Conservation (phyloP, 805 yeast genomes). For the Suhomyces prunicola region DNA sequence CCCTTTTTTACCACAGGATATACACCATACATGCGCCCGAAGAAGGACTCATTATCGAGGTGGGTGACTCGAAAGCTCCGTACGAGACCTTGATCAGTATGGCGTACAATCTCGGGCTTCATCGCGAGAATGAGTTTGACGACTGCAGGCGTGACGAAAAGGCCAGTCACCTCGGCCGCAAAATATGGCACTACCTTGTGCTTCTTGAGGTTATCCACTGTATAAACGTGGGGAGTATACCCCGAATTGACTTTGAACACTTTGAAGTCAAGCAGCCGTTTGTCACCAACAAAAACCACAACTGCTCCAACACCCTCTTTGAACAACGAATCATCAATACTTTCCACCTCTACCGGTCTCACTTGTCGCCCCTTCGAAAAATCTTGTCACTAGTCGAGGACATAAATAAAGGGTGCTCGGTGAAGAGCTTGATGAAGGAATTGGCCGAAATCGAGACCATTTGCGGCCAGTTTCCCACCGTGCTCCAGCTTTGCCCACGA, state of each 20-base stretch:
- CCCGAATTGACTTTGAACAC: slow-evolving; percentile 6
- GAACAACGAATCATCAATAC: slow-evolving; percentile 11
- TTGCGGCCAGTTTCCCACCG: slow-evolving; percentile 3
- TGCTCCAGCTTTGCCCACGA: slow-evolving; percentile 2
- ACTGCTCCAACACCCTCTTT: slow-evolving; percentile 11
- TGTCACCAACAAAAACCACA: slow-evolving; percentile 10
- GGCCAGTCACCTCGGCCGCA: slow-evolving; percentile 50
- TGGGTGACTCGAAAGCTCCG: slow-evolving; percentile 10
- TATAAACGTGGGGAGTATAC: slow-evolving; percentile 17
- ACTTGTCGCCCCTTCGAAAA: slow-evolving; percentile 6
- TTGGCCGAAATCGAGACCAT: slow-evolving; percentile 8
- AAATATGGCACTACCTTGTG: slow-evolving; percentile 54
- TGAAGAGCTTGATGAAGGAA: slow-evolving; percentile 9
- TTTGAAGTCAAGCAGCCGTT: slow-evolving; percentile 15
- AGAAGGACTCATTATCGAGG: slow-evolving; percentile 13
- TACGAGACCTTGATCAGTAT: slow-evolving; percentile 15
- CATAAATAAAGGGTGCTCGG: slow-evolving; percentile 12
- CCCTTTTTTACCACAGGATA: slow-evolving; percentile 8
- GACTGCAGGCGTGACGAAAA: slow-evolving; percentile 28
- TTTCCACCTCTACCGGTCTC: slow-evolving; percentile 4
- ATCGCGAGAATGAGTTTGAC: slow-evolving; percentile 19
- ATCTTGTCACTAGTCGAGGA: slow-evolving; percentile 13
- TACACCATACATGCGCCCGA: slow-evolving; percentile 11
- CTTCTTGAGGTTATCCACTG: slow-evolving; percentile 9
- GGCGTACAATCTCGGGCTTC: slow-evolving; percentile 19